Base-by-base conservation (phyloP, 176 grass and related monocot genomes). In the Bolboschoenus planiculmis region DNA sequence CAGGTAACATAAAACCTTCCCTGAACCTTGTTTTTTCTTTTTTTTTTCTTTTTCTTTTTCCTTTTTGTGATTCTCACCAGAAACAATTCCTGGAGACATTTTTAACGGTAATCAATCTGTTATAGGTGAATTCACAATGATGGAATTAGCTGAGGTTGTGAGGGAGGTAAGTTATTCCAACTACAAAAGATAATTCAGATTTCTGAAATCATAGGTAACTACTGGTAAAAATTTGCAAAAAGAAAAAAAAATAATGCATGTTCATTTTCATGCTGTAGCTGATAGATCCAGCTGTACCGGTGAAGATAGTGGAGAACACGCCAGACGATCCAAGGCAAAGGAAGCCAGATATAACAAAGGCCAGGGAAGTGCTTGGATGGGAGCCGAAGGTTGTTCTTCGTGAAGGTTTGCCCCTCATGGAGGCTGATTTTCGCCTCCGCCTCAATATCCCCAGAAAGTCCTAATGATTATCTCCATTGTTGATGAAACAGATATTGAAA, bases 381-480 rank as follows among this genome's bases (percentile, higher is more conserved):
- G 89, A 94, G 47, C 94, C 94, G 57, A 94, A 93, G 66, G 87
- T 97, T 5, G 50, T 88, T 50, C 91, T 97, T 16, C 89, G 65
- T n/a, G 89, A 97, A 83, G 94, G 91, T 34, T 90, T 97, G 71
- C 94, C 91, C 4, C 84, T 93, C 7, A 97, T 97, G 94, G 94
- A 93, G 44, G 85, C 84, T 0, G 88, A 92, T 36, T 97, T 97
- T 87, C 87, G 89, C 78, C 82, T 92, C 72, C 88, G 94, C 61
- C 59, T 94, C 57, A 43, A 21, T 4, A 78, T 78, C 21, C 73
- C 10, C 1, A 78, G 23, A 50, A 78, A 53, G n/a, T 29, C 44
- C 11, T 27, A 29, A 78, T 43, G 31, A 78, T 1, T 31, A 9
- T 63, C 59, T 63, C 59, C 14, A 7, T 63, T 59, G 56, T 1